A percentile compares a stretch with the other conserved stretches of the same genome.
Evolutionary conservation across 176 grass and related monocot genomes (phyloP).

Genomic region (Musa beccarii): DNA sequence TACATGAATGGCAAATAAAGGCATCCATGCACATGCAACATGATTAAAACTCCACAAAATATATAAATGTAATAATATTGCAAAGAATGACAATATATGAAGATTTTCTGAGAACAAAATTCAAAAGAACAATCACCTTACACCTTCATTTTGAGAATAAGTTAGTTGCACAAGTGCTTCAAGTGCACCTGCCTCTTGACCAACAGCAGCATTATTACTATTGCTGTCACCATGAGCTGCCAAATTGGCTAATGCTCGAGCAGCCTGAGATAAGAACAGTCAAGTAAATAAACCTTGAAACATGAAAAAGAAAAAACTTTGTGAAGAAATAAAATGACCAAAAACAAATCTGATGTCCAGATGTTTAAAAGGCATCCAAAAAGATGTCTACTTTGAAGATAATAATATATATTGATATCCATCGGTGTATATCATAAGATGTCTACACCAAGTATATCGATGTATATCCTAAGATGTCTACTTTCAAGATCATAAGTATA

Average conservation of each 20-base stretch:
- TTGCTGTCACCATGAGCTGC: conserved; percentile 99
- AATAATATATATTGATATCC: too few relatives aligned
- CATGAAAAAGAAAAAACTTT: not conserved
- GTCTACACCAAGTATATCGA: too few relatives aligned
- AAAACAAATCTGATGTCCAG: not conserved
- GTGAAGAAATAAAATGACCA: not conserved
- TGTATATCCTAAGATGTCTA: too few relatives aligned
- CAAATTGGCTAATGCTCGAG: conserved; percentile 97
- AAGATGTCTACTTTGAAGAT: not conserved
- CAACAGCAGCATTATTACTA: conserved; percentile 87
- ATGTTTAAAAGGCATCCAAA: not conserved
- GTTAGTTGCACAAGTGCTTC: conserved; percentile 93
- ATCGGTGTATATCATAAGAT: too few relatives aligned
- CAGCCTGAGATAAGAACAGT: conserved; percentile 44
- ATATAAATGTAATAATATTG: not conserved
- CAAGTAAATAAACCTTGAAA: conserved; percentile 10
- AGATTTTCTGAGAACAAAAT: not conserved
- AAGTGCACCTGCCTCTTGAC: conserved; percentile 91
- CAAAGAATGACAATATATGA: not conserved
- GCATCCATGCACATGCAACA: not conserved
- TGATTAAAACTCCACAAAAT: not conserved
- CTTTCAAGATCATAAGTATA: too few relatives aligned
- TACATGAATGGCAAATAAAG: not conserved
- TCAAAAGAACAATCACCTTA: conserved; percentile 54
- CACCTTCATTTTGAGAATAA: conserved; percentile 93